Evolutionary conservation across 257 asterid species (phyloP), one percentile per base, ranked within the genome.

Genomic region (Scutellaria barbata): DNA sequence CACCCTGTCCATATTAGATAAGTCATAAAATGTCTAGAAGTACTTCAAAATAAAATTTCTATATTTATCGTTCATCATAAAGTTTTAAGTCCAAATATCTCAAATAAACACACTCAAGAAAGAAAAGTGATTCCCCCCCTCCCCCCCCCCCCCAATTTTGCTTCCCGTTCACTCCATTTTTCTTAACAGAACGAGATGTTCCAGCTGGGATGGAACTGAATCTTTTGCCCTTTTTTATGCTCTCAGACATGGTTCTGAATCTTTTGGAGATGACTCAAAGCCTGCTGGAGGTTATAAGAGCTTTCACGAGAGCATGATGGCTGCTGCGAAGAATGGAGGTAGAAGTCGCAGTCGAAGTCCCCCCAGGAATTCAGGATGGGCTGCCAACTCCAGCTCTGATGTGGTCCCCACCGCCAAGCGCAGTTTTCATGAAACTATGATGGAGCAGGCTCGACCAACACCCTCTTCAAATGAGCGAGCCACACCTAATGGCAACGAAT

Each of bases 401-500:
- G 80, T 59, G 51, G 79, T 80, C 17, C 64, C 68, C 81, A 60
- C 71, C 11, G 8, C 60, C 81, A 7, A 33, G 6, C 83, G 74
- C 10, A 89, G 96, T 80, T 86, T 86, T 66, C 90, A 87, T 41
- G 95, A 92, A 68, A 58, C 77, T 42, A 83, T 82, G 88, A 81
- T 85, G 89, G 79, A 66, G 46, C 66, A 37, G 57, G 67, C 74
- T 46, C 80, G 43, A 30, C 5, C 35, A 4, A 30, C 35, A 30
- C 35, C 35, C 35, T 3, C 35, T 30, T 52, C 7, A 39, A 60
- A 45, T 40, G 22, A 63, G 41, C 43, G 5, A 37, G 45, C 69
- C 63, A 10, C 60, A 48, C 53, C 69, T 56, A 14, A 50, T 43
- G 61, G 35, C 46, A 64, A 33, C 18, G 13, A 58, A 71, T 47